Evolutionary conservation across 192 early-diverging fungal genomes (phyloP).

Genomic region (Backusella morwellensis): DNA sequence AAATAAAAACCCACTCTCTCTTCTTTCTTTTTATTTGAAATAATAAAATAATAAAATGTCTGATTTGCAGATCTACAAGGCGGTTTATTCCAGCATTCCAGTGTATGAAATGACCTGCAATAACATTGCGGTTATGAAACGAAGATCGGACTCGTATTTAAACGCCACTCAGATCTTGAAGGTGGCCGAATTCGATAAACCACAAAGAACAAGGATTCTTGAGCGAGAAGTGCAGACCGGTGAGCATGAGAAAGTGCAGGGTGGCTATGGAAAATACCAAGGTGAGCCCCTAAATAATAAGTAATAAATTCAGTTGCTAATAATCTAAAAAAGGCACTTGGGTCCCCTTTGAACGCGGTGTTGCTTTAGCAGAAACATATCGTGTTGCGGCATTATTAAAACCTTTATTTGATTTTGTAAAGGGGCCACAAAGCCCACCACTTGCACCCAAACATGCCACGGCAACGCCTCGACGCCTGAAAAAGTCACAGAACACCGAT

Average conservation of each 20-base stretch:
- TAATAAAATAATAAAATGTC: neutral
- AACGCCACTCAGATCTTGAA: constrained; percentile 99
- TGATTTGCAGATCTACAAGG: constrained; percentile 67
- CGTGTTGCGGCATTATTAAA: constrained; percentile 69
- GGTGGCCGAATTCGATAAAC: constrained; percentile 94
- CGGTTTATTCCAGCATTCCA: constrained; percentile 91
- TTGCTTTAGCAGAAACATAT: constrained; percentile 77
- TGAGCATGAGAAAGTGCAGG: constrained; percentile 94
- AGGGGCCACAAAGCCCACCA: constrained; percentile 54
- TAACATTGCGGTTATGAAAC: constrained; percentile 73
- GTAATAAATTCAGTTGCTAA: neutral
- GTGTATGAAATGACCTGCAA: constrained; percentile 94
- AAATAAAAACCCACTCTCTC: neutral
- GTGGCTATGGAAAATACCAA: constrained; percentile 97
- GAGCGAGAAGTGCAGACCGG: constrained; percentile 89
- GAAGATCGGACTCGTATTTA: constrained; percentile 83
- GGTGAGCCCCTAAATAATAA: constrained; percentile 51
- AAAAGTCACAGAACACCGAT: constrained; percentile 28
- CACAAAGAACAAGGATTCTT: constrained; percentile 87
- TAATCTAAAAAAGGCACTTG: constrained; percentile 45
- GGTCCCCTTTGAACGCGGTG: constrained; percentile 87
- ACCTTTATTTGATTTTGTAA: constrained; percentile 81
- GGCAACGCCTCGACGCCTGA: constrained; percentile 39
- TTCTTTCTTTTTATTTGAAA: neutral
- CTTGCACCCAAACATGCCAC: constrained; percentile 57